phyloP scores from a whole-genome alignment of 2,329 filamentous ascomycete genomes.

The Xylariaceae sp. region DNA sequence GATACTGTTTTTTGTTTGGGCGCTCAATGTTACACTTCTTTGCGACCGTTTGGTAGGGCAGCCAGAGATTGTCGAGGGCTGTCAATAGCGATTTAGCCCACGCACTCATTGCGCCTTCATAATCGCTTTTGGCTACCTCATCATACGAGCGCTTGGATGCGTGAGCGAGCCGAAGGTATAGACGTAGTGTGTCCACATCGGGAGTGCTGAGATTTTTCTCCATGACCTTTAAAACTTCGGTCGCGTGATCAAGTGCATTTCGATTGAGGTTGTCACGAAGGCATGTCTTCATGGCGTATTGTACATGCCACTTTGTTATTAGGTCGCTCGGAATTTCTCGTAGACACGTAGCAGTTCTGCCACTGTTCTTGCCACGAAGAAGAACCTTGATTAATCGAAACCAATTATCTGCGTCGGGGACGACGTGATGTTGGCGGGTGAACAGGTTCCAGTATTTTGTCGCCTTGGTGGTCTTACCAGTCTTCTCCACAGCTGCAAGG shows the following conservation, averaged over 20 bases:
- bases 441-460: constrained; percentile 80
- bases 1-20: not conserved
- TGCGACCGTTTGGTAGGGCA: constrained; percentile 48
- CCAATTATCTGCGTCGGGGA: constrained; percentile 76
- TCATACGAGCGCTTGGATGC: constrained; percentile 52
- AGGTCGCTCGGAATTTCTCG: constrained; percentile 55
- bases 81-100: constrained; percentile 58
- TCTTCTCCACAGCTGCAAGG: constrained; percentile 66
- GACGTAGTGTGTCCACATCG: constrained; percentile 58
- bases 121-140: constrained; percentile 36
- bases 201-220: constrained; percentile 48
- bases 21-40: constrained; percentile 23
- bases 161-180: constrained; percentile 64
- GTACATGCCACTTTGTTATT: constrained; percentile 63
- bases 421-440: constrained; percentile 64
- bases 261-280: constrained; percentile 77
- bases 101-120: constrained; percentile 48
- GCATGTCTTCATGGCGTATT: constrained; percentile 76
- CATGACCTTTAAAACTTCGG: constrained; percentile 71
- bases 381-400: constrained; percentile 72
- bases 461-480: constrained; percentile 67
- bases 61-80: constrained; percentile 60
- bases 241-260: constrained; percentile 71
- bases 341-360: constrained; percentile 66
- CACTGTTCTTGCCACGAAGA: constrained; percentile 69